Percentiles rank a stretch among this genome's conserved stretches.
Conservation (phyloP, 202 grass and related monocot genomes). For the Carex sylvatica region DNA sequence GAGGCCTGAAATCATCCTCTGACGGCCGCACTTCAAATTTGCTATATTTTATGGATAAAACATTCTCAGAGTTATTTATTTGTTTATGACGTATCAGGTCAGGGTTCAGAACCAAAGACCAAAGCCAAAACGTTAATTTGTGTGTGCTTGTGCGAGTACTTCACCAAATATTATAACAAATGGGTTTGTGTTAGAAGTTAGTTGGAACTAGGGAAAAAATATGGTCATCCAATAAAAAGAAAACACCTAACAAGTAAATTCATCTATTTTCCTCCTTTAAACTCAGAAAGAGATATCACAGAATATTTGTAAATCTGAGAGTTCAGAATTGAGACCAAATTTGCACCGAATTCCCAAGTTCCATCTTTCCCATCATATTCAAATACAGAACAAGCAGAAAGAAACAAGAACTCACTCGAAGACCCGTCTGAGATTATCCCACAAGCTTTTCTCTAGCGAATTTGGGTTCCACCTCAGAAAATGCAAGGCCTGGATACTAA, state of each 20-base stretch:
- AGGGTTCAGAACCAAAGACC: neutral
- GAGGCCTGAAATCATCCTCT: slow-evolving; percentile 54
- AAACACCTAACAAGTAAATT: neutral
- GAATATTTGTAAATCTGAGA: slow-evolving; percentile 6
- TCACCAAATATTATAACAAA: neutral
- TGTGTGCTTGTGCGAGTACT: neutral
- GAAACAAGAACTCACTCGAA: slow-evolving; percentile 41
- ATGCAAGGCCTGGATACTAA: slow-evolving; percentile 60
- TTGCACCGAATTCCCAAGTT: neutral
- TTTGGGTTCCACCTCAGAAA: slow-evolving; percentile 71
- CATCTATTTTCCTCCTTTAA: neutral
- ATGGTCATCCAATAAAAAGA: neutral
- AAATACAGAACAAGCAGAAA: slow-evolving; percentile 22
- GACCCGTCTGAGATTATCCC: slow-evolving; percentile 68
- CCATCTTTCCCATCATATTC: neutral
- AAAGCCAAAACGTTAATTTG: neutral
- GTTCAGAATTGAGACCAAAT: slow-evolving; percentile 1
- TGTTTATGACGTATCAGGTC: neutral
- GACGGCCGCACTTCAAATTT: slow-evolving; percentile 69
- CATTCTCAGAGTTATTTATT: neutral
- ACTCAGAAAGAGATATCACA: slow-evolving; percentile 2
- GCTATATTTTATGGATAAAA: slow-evolving; percentile 34
- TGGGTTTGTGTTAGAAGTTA: neutral
- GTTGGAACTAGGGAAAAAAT: neutral
- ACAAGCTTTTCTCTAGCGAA: slow-evolving; percentile 51